Evolutionary conservation across 371 early-diverging fungal species (phyloP).

Genomic region (Cokeromyces recurvatus): DNA sequence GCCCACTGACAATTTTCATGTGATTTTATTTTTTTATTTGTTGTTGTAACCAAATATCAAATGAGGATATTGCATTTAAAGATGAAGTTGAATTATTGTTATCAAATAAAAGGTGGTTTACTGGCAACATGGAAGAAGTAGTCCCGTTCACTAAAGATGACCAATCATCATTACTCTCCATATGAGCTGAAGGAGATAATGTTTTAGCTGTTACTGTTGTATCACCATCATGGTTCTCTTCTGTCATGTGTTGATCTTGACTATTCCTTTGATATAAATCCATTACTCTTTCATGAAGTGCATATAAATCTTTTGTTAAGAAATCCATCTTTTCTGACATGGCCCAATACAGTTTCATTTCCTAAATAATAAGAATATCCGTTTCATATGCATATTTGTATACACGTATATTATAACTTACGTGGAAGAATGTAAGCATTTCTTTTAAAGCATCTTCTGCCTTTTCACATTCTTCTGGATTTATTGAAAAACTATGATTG

Average conservation of each 20-base stretch:
- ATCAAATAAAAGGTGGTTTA: no score
- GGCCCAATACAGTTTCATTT: constrained; percentile 50
- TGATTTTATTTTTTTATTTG: no score
- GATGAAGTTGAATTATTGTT: no score
- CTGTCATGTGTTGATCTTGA: neutral
- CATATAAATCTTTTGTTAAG: constrained; percentile 47
- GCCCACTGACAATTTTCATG: no score
- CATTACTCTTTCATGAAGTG: constrained; percentile 33
- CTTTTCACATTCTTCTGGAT: constrained; percentile 31
- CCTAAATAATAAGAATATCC: constrained; percentile 3
- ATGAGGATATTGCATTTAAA: neutral
- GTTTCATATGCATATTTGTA: no score
- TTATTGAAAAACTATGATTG: constrained; percentile 40
- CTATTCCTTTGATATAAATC: neutral
- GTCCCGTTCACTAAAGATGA: no score
- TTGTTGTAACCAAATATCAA: constrained; percentile 14
- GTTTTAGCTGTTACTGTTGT: neutral
- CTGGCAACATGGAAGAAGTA: no score
- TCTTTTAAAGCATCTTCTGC: constrained; percentile 37
- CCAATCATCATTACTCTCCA: no score
- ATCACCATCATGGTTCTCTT: neutral
- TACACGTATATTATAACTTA: no score
- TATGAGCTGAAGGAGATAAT: neutral
- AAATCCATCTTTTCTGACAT: constrained; percentile 55
- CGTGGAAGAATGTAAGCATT: constrained; percentile 41